phyloP scores from a whole-genome alignment of 352 stramenopile genomes.

The Globisporangium barbulae region DNA sequence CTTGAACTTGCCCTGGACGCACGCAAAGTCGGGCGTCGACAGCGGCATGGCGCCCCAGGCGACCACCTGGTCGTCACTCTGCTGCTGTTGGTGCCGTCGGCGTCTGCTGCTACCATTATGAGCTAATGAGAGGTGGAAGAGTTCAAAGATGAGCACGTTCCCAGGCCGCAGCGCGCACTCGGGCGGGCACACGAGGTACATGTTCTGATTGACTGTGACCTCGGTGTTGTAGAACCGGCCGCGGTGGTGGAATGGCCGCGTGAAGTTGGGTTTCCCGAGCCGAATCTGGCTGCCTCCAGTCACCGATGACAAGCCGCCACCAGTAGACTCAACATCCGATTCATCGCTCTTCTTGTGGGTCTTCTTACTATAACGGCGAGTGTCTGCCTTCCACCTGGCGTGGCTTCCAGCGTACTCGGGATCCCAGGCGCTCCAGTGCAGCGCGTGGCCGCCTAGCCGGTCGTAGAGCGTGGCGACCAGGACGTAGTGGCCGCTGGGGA shows the following conservation, averaged over 20 bases:
- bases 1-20: conserved; percentile 79
- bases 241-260: conserved; percentile 68
- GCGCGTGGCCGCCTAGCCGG: conserved; percentile 68
- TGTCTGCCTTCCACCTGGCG: conserved; percentile 3
- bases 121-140: conserved; percentile 30
- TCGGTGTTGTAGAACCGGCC: conserved; percentile 86
- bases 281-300: conserved; percentile 4
- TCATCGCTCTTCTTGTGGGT: neutral
- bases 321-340: neutral
- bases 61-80: conserved; percentile 58
- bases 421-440: conserved; percentile 78
- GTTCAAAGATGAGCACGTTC: conserved; percentile 54
- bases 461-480: conserved; percentile 86
- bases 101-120: conserved; percentile 8
- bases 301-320: neutral
- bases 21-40: conserved; percentile 49
- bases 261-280: conserved; percentile 44
- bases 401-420: conserved; percentile 22
- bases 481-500: conserved; percentile 75
- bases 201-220: conserved; percentile 67
- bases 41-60: conserved; percentile 84
- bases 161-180: conserved; percentile 51
- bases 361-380: conserved; percentile 10
- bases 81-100: conserved; percentile 3
- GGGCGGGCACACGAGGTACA: conserved; percentile 78